Evolutionary conservation across 371 early-diverging fungal genomes (phyloP), one percentile per base, ranked within the genome.

Genomic region (Mortierella polycephala): DNA sequence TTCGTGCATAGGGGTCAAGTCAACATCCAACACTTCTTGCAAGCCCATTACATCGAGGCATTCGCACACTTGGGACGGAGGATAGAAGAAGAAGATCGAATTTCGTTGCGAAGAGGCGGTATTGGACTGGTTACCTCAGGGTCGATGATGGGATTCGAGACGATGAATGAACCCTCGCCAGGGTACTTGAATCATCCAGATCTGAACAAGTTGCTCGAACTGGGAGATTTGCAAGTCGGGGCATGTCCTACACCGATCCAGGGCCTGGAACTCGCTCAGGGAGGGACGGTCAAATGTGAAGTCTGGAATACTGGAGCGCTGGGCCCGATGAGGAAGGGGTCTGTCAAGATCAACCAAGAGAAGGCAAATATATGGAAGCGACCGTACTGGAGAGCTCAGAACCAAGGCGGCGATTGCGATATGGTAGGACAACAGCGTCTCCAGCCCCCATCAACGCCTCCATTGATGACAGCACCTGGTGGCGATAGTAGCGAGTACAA

Each of bases 141-240:
- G 4, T 87, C 92, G 0, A 89, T 93, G 10, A 74, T 92, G 62
- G 95, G 92, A 1, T 91, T 91, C 68, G 95, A 95, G 64, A 85
- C 91, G 9, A 83, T 95, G 83, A 95, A 95, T 56, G 95, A 95
- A 62, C 95, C 95, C 7, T 62, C 71, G 62, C 85, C 86, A 11
- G 95, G 95, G 0, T 94, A 91, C 55, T 90, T 95, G 75, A 93
- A 93, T 2, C 68, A 93, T 10, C 63, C 82, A 7, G 83, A 83
- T 30, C 60, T 94, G 7, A 74, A 83, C 30, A 62, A 71, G 16
- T 89, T 89, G 64, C 88, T 91, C 69, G 89, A 88, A 4, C 80
- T 85, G 62, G 84, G 82, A 5, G 89, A 90, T 56, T 71, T 94
- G 46, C 87, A 90, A 21, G 88, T 89, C 71, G 92, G 91, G 2